Conservation (phyloP, 306 rosid species). For the Vicia villosa region DNA sequence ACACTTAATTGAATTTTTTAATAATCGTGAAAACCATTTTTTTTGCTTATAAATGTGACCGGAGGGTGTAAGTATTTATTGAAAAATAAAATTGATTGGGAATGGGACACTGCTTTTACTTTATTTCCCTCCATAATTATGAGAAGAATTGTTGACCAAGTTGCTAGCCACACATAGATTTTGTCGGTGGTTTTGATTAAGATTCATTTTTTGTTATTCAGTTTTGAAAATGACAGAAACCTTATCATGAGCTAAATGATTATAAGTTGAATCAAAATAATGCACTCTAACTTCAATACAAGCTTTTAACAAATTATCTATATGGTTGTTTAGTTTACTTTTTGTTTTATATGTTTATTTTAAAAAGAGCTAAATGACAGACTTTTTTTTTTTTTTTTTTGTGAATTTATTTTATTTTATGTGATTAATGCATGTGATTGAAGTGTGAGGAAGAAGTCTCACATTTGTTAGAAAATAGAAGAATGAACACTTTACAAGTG, state of each 20-base stretch:
- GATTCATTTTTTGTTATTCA: not conserved
- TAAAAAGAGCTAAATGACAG: too few species aligned
- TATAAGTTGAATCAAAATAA: not conserved
- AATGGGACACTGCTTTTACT: slow-evolving; percentile 19
- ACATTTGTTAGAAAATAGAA: too few species aligned
- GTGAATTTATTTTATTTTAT: too few species aligned
- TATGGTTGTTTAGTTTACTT: not conserved
- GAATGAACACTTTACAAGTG: too few species aligned
- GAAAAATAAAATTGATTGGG: slow-evolving; percentile 21
- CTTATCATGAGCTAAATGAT: not conserved
- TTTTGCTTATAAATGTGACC: too few species aligned
- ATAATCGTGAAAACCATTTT: too few species aligned
- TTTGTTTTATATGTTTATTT: not conserved
- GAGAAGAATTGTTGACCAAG: slow-evolving; percentile 28
- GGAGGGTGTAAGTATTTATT: too few species aligned
- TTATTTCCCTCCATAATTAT: slow-evolving; percentile 5
- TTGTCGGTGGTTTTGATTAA: slow-evolving; percentile 46
- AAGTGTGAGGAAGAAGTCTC: too few species aligned
- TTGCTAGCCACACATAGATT: not conserved
- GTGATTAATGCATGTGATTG: too few species aligned
- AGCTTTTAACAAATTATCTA: not conserved
- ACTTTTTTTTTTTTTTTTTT: too few species aligned
- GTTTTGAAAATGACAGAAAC: not conserved
- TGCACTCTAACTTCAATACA: not conserved
- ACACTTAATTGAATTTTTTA: too few species aligned